Conservation (phyloP, 2,329 filamentous ascomycete genomes). For the Aspergillus pseudoglaucus region DNA sequence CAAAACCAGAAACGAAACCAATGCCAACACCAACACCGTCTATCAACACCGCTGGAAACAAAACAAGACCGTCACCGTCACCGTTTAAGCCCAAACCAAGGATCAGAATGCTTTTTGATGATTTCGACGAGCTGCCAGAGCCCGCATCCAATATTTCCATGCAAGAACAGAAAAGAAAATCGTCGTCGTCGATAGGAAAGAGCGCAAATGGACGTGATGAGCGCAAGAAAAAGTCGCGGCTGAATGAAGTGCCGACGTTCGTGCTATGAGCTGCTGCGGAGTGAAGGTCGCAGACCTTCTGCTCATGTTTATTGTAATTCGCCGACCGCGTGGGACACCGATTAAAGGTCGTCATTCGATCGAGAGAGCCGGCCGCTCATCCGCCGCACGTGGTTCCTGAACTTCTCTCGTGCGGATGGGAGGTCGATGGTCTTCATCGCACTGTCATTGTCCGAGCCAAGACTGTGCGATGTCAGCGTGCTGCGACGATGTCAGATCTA, state of each 20-base stretch:
- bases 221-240: slow-evolving; percentile 28
- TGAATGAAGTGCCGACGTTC: slow-evolving; percentile 41
- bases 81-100: slow-evolving; percentile 16
- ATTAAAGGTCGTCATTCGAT: slow-evolving; percentile 2
- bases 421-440: slow-evolving; percentile 19
- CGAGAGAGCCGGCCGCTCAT: slow-evolving; percentile 19
- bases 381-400: slow-evolving; percentile 23
- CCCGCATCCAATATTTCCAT: slow-evolving; percentile 17
- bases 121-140: slow-evolving; percentile 32
- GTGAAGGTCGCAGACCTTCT: neutral
- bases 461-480: slow-evolving; percentile 29
- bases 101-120: slow-evolving; percentile 32
- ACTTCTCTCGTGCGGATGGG: slow-evolving; percentile 22
- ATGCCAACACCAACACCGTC: slow-evolving; percentile 5
- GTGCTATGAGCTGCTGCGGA: slow-evolving; percentile 26
- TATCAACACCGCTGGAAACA: slow-evolving; percentile 7
- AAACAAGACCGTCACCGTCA: slow-evolving; percentile 3
- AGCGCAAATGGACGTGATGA: slow-evolving; percentile 7
- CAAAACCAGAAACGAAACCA: neutral
- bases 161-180: slow-evolving; percentile 15
- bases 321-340: too few relatives aligned
- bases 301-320: neutral
- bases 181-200: slow-evolving; percentile 9
- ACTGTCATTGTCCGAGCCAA: slow-evolving; percentile 24
- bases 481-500: slow-evolving; percentile 25